These are phyloP conservation scores for Strobilomyces confusus DNA, from an alignment of 768 basidiomycete genomes.

Conservation along the genomic window DNA sequence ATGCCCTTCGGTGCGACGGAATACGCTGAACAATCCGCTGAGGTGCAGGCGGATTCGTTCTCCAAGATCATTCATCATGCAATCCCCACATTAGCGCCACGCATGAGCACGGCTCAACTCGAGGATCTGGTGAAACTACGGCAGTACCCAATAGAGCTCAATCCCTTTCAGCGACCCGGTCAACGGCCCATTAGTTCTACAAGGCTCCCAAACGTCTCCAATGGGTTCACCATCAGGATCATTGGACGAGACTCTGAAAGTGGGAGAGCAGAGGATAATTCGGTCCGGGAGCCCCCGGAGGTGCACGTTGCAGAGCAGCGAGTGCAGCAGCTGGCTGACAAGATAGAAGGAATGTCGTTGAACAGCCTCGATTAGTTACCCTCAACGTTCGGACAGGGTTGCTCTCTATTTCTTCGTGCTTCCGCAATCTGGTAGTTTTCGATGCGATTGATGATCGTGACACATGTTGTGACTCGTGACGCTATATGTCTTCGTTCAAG, in stretches of 20 bases:
- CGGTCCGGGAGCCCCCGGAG: neutral
- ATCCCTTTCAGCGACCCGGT: constrained; percentile 33
- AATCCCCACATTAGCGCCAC: constrained; percentile 23
- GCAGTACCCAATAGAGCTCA: constrained; percentile 28
- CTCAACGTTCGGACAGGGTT: neutral
- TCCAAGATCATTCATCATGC: constrained; percentile 27
- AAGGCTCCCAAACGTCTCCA: constrained; percentile 30
- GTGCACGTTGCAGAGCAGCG: neutral
- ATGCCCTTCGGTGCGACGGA: constrained; percentile 34
- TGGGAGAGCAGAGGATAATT: neutral
- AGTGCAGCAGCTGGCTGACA: constrained; percentile 13
- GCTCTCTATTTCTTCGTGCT: neutral
- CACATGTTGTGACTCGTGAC: constrained; percentile 13
- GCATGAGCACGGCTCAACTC: constrained; percentile 19
- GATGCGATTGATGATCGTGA: neutral
- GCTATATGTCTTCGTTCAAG: constrained; percentile 72
- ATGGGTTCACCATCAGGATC: constrained; percentile 30
- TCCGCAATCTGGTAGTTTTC: neutral
- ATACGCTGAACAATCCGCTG: constrained; percentile 36
- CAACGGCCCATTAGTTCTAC: constrained; percentile 26
- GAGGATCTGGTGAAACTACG: constrained; percentile 25
- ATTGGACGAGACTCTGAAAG: constrained; percentile 18
- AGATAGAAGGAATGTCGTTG: constrained; percentile 19
- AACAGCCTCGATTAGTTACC: constrained; percentile 26
- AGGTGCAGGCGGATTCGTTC: constrained; percentile 28